A percentile compares a stretch with the other conserved stretches of the same genome.
Evolutionary conservation across 805 yeast genomes (phyloP).

Genomic region (Spathaspora girioi): DNA sequence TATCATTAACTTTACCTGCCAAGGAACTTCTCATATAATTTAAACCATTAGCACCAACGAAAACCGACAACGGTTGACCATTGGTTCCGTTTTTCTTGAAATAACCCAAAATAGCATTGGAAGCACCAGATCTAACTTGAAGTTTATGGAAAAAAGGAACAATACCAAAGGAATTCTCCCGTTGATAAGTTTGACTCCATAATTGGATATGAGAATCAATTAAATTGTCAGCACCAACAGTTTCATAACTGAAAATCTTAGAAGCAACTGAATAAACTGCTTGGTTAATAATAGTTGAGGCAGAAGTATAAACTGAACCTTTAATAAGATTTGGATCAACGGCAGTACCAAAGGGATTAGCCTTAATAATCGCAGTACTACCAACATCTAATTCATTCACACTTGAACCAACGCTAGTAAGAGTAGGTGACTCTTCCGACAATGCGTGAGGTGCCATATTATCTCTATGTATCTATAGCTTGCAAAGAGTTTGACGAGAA

Average conservation of each 20-base stretch:
- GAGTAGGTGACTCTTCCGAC: conserved; percentile 1
- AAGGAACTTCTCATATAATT: conserved; percentile 64
- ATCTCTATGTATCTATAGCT: no score
- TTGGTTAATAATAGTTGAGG: conserved; percentile 51
- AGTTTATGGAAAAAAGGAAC: conserved; percentile 60
- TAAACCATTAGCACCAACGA: conserved; percentile 68
- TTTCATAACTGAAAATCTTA: conserved; percentile 66
- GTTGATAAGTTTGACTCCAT: conserved; percentile 55
- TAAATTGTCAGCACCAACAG: conserved; percentile 57
- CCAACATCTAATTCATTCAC: conserved; percentile 1
- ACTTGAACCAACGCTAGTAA: conserved; percentile 1
- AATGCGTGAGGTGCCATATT: conserved; percentile 15
- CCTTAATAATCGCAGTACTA: neutral
- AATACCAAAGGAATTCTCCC: conserved; percentile 48
- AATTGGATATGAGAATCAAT: conserved; percentile 55
- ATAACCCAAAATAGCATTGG: conserved; percentile 75
- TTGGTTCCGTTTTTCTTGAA: conserved; percentile 30
- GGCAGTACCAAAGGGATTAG: conserved; percentile 58
- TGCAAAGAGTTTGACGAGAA: neutral
- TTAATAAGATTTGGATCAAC: conserved; percentile 51
- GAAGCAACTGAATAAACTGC: conserved; percentile 49
- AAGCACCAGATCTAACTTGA: conserved; percentile 83
- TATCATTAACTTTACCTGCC: conserved; percentile 19
- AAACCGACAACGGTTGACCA: conserved; percentile 39
- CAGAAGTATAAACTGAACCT: conserved; percentile 50